Base-by-base conservation (phyloP, 2,329 filamentous ascomycete species). In the Penicillium brevicompactum region DNA sequence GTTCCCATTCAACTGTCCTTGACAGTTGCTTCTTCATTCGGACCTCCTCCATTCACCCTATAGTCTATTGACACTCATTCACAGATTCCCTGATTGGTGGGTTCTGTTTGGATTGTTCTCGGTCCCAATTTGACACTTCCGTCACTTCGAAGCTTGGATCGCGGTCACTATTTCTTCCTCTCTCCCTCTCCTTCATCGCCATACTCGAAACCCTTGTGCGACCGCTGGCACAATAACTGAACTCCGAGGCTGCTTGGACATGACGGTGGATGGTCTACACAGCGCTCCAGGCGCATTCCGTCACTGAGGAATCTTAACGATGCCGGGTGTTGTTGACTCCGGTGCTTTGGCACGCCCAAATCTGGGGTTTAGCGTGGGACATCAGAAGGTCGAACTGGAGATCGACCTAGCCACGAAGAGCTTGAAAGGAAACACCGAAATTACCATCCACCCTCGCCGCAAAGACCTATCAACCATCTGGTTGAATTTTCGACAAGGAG, bases 301-400 rank as follows among this genome's bases (percentile, higher is more conserved):
- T 63, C 62, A 71, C 61, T 74, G 65, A 74, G 68, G 61, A 66
- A 62, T 51, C 59, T 62, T 65, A 67, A 67, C 65, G 57, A 76
- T 76, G 73, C 73, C 73, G 55, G 72, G 73, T 61, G 66, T 74
- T 58, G 67, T 76, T 50, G 73, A 76, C 38, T 59, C 61, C 45
- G 66, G 63, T 51, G 64, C 69, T 51, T 57, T 58, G 54, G 67
- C 66, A 64, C 62, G 67, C 41, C 55, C 55, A 45, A 67, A 66
- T 30, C 64, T 71, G 56, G 77, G 77, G 37, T 86, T 82, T 67
- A 79, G 79, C 46, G 79, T 97, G 55, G 82, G 91, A 51, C 88
- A 92, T 75, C 93, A 97, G 76, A 90, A 90, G 71, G 87, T 99
- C 47, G 88, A 92, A 66, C 81, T 99, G 57, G 92, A 97, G 67